Conservation (phyloP, 2,329 filamentous ascomycete genomes). For the Clonostachys sp. region DNA sequence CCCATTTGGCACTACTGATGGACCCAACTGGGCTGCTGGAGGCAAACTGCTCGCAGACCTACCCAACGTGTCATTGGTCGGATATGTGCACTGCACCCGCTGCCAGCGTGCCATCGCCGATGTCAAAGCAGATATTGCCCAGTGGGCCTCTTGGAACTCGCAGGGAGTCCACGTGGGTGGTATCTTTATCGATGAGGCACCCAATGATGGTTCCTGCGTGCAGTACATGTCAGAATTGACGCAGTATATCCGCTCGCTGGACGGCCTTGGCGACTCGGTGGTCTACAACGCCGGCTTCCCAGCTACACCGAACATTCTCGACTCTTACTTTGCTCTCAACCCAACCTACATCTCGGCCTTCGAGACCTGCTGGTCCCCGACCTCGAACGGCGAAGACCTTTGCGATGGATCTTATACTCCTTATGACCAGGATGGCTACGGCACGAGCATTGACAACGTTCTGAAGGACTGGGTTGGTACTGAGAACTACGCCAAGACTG, state of each 20-base stretch:
- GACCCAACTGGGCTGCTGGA: not conserved
- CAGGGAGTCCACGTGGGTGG: not conserved
- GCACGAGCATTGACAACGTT: not conserved
- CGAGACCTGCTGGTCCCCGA: not conserved
- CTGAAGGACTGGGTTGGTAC: not conserved
- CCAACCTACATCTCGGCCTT: not conserved
- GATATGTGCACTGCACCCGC: not conserved
- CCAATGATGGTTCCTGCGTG: not conserved
- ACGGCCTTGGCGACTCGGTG: not conserved
- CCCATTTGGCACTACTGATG: not conserved
- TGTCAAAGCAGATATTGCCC: not conserved
- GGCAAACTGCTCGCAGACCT: not conserved
- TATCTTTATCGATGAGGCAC: not conserved
- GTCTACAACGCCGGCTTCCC: not conserved
- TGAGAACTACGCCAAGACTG: not conserved
- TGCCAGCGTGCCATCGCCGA: not conserved
- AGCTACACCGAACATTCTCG: not conserved
- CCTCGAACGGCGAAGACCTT: not conserved
- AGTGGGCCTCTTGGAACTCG: not conserved
- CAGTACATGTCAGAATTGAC: not conserved
- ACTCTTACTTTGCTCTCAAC: not conserved
- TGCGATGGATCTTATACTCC: not conserved
- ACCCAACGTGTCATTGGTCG: not conserved
- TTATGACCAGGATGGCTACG: not conserved
- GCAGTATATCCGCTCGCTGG: not conserved